phyloP scores from a whole-genome alignment of 208 protist genomes.

The Wallacemonas sp. region DNA sequence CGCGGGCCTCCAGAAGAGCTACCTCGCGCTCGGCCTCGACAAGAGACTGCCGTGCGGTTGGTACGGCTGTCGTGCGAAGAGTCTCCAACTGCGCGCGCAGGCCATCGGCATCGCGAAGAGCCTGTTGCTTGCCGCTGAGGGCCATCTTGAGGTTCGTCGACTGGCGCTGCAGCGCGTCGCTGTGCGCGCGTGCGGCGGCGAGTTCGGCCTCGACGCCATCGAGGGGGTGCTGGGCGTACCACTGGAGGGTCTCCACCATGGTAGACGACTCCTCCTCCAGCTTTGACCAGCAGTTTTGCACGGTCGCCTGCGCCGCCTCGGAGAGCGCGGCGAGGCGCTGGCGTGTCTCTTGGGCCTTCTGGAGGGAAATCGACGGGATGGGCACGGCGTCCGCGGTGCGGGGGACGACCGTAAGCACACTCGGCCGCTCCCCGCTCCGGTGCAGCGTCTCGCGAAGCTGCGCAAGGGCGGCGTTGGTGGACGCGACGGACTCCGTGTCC shows the following conservation, averaged over 20 bases:
- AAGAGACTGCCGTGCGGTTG: slow-evolving; percentile 7
- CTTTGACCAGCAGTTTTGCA: background rate
- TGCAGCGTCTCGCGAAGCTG: background rate
- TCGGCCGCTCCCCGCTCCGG: background rate
- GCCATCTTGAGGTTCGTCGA: background rate
- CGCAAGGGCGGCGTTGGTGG: background rate
- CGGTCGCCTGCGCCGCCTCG: background rate
- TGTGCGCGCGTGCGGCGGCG: slow-evolving; percentile 24
- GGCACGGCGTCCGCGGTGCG: background rate
- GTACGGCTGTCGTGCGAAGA: background rate
- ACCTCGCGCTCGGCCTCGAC: slow-evolving; percentile 7
- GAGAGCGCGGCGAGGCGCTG: background rate
- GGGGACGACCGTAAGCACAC: background rate
- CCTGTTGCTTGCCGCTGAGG: background rate
- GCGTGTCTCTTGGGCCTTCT: background rate
- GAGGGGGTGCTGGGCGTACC: slow-evolving; percentile 59
- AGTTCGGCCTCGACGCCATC: slow-evolving; percentile 37
- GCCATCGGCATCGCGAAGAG: slow-evolving; percentile 4
- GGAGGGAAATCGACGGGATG: background rate
- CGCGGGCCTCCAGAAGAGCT: slow-evolving; percentile 1
- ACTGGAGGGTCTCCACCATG: slow-evolving; percentile 40
- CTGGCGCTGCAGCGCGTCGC: slow-evolving; percentile 23
- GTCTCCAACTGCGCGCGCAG: slow-evolving; percentile 14
- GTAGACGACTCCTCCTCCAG: slow-evolving; percentile 15
- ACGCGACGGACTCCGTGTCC: background rate